Base-by-base conservation (phyloP, 805 yeast genomes). In the Nakazawaea populi region DNA sequence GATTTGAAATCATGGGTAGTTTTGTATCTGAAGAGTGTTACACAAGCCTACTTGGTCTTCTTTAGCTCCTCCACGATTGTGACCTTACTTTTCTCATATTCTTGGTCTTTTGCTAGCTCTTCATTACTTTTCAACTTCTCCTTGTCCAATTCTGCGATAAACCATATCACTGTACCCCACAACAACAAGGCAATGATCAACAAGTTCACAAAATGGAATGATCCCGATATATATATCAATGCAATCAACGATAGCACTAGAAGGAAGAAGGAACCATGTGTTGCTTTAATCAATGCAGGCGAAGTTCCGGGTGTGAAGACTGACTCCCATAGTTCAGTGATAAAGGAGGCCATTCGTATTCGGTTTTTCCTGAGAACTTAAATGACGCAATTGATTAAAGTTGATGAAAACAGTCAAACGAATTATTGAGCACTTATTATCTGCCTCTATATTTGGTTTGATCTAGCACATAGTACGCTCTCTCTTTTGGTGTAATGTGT, bases 301-400 rank as follows among this genome's bases (percentile, higher is more conserved):
- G 94, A 80, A 1, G 96, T 81, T 1, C 99, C 99, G 5, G 98
- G 97, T 14, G 89, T 83, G 68, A 92, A 88, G 30, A 94, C 80
- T 11, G 96, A 87, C 51, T 87, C 84, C 97, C 97, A 91, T 42
- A 92, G 75, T 29, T 87, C 95, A 29, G 68, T 71, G 37, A 86
- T 52, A 62, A 83, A 83, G 14, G 68, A 54, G 68, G 73, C 68
- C 57, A 59, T 18, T 18, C 24, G 24, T 18, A 18, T 18, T 18
- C 24, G 3, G 24, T 18, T 18, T 18, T 18, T 18, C 24, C 24
- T 18, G 24, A 18, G 2, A 3, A 18, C 3, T 18, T 18, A 2
- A 18, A 18, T 18, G 24, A 18, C 2, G 24, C 3, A 18, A 18
- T 18, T 18, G 24, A 18, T 18, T 18, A 18, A 18, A 18, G 24